These are phyloP conservation scores for Apophysomyces sp. DNA, from an alignment of 371 early-diverging fungal species.

Conservation along the genomic window DNA sequence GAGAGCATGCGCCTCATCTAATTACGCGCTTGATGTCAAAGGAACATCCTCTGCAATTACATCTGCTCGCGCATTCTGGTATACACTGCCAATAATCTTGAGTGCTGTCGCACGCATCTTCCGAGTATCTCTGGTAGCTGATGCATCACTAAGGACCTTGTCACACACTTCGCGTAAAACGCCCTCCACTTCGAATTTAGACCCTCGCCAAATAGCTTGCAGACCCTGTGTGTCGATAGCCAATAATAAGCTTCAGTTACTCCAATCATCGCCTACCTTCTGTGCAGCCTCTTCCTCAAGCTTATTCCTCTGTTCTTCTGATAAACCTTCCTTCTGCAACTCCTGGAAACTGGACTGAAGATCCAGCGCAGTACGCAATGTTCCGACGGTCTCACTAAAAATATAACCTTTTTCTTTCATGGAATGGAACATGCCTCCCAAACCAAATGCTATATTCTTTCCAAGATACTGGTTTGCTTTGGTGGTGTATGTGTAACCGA, in stretches of 20 bases:
- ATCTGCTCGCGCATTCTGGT: conserved; percentile 56
- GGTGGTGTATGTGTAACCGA: conserved; percentile 86
- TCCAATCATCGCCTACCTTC: conserved; percentile 39
- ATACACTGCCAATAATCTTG: conserved; percentile 73
- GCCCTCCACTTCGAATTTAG: conserved; percentile 91
- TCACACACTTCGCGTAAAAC: conserved; percentile 93
- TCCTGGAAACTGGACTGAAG: conserved; percentile 85
- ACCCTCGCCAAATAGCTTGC: conserved; percentile 92
- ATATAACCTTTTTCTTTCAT: conserved; percentile 82
- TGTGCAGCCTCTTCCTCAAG: conserved; percentile 73
- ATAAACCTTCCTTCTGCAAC: conserved; percentile 76
- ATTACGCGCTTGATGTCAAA: conserved; percentile 16
- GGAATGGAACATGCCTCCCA: conserved; percentile 67
- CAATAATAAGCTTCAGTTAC: neutral
- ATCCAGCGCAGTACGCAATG: conserved; percentile 87
- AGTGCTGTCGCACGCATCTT: conserved; percentile 70
- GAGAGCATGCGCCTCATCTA: neutral
- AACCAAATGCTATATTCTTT: conserved; percentile 67
- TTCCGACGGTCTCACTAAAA: conserved; percentile 86
- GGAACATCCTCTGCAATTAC: conserved; percentile 38
- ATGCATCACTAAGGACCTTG: conserved; percentile 67
- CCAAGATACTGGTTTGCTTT: conserved; percentile 85
- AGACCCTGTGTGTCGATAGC: conserved; percentile 54
- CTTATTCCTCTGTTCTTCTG: conserved; percentile 60
- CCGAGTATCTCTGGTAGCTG: conserved; percentile 48